Evolutionary conservation across 768 basidiomycete species (phyloP).

Genomic region (Kwoniella mangroviensis): DNA sequence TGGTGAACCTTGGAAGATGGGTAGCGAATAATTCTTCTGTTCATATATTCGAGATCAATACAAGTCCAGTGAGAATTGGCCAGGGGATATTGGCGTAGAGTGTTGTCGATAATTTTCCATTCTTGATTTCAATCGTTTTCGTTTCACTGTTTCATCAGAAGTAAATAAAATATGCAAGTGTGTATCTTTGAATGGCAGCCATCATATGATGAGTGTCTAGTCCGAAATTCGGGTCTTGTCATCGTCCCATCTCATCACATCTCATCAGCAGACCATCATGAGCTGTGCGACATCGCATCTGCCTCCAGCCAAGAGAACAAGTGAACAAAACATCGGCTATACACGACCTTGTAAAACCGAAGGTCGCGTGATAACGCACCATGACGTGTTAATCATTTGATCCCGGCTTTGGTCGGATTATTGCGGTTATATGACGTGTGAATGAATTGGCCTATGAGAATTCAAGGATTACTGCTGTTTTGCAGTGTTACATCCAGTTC

Average conservation of each 20-base stretch:
- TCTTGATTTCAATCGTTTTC: too few relatives aligned
- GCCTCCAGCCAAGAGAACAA: too few relatives aligned
- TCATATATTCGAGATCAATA: too few relatives aligned
- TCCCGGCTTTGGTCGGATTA: slow-evolving; percentile 20
- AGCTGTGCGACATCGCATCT: background rate
- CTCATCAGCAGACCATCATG: background rate
- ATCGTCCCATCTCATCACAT: too few relatives aligned
- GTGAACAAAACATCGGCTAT: background rate
- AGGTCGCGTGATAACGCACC: background rate
- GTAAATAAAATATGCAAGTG: too few relatives aligned
- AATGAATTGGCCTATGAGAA: slow-evolving; percentile 22
- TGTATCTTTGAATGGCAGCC: too few relatives aligned
- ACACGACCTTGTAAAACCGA: slow-evolving; percentile 1
- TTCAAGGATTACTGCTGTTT: slow-evolving; percentile 5
- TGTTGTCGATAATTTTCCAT: too few relatives aligned
- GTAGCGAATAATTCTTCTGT: slow-evolving; percentile 36
- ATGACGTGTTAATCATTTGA: slow-evolving; percentile 12
- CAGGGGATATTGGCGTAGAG: too few relatives aligned
- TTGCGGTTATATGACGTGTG: slow-evolving; percentile 11
- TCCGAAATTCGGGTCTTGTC: too few relatives aligned
- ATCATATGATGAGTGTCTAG: too few relatives aligned
- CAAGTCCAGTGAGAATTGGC: too few relatives aligned
- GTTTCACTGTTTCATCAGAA: too few relatives aligned
- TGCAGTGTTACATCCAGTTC: background rate
- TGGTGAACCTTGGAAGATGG: slow-evolving; percentile 77